Conservation (phyloP, 2,329 filamentous ascomycete species). For the Botrytis paeoniae region DNA sequence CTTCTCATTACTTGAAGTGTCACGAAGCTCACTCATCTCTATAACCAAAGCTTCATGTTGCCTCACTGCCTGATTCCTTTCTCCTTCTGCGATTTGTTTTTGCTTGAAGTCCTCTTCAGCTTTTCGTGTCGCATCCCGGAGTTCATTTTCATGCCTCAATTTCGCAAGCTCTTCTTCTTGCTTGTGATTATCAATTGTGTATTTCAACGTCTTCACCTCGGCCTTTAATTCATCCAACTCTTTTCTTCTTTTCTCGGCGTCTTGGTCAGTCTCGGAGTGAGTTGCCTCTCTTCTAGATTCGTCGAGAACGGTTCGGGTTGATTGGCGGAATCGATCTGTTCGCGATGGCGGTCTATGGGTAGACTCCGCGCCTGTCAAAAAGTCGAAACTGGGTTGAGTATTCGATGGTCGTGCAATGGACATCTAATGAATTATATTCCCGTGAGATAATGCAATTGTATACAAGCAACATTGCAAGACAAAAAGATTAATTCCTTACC, state of each 20-base stretch:
- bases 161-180: slow-evolving; percentile 81
- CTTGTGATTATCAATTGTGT: slow-evolving; percentile 81
- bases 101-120: slow-evolving; percentile 82
- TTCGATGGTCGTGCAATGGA: slow-evolving; percentile 49
- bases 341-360: slow-evolving; percentile 36
- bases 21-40: slow-evolving; percentile 53
- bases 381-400: slow-evolving; percentile 56
- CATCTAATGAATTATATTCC: slow-evolving; percentile 32
- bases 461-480: not conserved
- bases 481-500: slow-evolving; percentile 25
- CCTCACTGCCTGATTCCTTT: slow-evolving; percentile 48
- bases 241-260: slow-evolving; percentile 28
- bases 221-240: slow-evolving; percentile 79
- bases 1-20: slow-evolving; percentile 53
- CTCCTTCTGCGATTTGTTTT: slow-evolving; percentile 57
- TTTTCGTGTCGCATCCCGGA: slow-evolving; percentile 74
- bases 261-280: slow-evolving; percentile 40
- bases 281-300: slow-evolving; percentile 54
- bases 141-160: slow-evolving; percentile 77
- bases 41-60: slow-evolving; percentile 50
- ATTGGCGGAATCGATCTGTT: slow-evolving; percentile 29
- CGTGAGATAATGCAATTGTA: slow-evolving; percentile 12
- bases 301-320: slow-evolving; percentile 54
- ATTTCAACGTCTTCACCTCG: slow-evolving; percentile 82
- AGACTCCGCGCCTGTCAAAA: slow-evolving; percentile 53